Percentiles rank a stretch among this genome's conserved stretches.
These are phyloP conservation scores for Backusella tarrabulga DNA, from an alignment of 192 early-diverging fungal genomes.

Conservation along the genomic window DNA sequence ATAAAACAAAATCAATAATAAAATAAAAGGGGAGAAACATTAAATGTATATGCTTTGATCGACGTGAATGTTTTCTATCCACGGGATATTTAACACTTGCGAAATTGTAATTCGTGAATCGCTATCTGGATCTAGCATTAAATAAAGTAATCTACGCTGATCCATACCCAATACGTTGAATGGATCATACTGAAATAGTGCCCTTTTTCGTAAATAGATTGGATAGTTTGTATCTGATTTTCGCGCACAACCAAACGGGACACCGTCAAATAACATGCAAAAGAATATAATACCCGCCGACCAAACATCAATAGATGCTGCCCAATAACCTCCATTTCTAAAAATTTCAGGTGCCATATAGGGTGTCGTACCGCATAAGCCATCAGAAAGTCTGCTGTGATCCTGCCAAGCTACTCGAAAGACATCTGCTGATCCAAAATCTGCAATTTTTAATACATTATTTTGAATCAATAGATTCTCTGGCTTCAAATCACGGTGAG, in stretches of 20 bases:
- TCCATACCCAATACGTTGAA: not conserved
- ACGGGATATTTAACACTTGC: slow-evolving; percentile 1
- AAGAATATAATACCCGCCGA: slow-evolving; percentile 86
- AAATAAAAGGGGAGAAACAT: not conserved
- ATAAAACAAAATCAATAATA: not conserved
- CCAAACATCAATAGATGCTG: slow-evolving; percentile 71
- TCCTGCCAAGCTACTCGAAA: slow-evolving; percentile 82
- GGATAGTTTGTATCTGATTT: not conserved
- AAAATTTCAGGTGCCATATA: slow-evolving; percentile 89
- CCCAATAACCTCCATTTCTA: not conserved
- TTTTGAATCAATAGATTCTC: slow-evolving; percentile 83
- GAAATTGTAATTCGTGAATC: not conserved
- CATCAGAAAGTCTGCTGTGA: slow-evolving; percentile 68
- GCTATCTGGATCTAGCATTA: not conserved
- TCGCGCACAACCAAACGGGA: not conserved
- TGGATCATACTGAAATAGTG: not conserved
- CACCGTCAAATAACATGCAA: slow-evolving; percentile 46
- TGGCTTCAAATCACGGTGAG: slow-evolving; percentile 83
- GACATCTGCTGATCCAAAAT: slow-evolving; percentile 97
- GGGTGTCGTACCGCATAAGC: slow-evolving; percentile 90
- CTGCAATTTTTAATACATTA: slow-evolving; percentile 89
- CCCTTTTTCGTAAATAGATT: slow-evolving; percentile 1
- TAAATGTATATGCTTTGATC: not conserved
- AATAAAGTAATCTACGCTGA: not conserved
- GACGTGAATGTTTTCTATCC: not conserved